Conservation (phyloP, 495 filamentous ascomycete species). For the Penicillium desertorum region DNA sequence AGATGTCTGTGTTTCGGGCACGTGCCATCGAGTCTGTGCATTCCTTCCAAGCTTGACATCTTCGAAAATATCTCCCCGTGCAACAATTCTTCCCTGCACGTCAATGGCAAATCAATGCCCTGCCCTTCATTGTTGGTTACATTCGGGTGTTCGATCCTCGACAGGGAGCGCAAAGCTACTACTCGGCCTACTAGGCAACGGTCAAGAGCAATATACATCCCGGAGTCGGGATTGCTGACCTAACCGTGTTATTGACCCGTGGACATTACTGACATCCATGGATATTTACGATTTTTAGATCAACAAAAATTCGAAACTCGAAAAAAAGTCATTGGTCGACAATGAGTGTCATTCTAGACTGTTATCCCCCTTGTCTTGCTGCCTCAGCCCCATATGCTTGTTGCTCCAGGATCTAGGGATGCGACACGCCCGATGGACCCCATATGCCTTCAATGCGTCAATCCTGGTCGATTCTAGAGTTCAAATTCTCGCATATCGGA, state of each 20-base stretch:
- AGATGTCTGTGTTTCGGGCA: conserved; percentile 18
- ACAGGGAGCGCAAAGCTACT: conserved; percentile 17
- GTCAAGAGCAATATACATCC: conserved; percentile 5
- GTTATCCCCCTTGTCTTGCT: conserved; percentile 15
- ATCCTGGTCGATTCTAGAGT: conserved; percentile 9
- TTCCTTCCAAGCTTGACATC: conserved; percentile 11
- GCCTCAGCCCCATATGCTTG: conserved; percentile 22
- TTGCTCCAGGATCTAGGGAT: conserved; percentile 26
- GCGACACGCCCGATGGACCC: conserved; percentile 12
- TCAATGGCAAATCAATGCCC: conserved; percentile 16
- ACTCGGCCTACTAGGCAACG: conserved; percentile 10
- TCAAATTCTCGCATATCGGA: not conserved
- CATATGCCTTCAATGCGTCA: conserved; percentile 1
- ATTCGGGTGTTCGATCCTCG: conserved; percentile 20
- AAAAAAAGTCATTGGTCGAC: conserved; percentile 17
- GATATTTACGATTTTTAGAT: not conserved
- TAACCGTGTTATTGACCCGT: not conserved
- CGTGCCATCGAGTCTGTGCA: conserved; percentile 17
- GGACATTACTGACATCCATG: too few species aligned
- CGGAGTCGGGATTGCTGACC: conserved; percentile 16
- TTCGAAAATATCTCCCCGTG: conserved; percentile 8
- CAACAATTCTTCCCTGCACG: conserved; percentile 6
- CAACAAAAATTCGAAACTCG: not conserved
- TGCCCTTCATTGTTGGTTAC: conserved; percentile 21
- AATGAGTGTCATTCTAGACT: conserved; percentile 18